phyloP scores from a whole-genome alignment of 2,329 filamentous ascomycete genomes.

The Tolypocladium paradoxum region DNA sequence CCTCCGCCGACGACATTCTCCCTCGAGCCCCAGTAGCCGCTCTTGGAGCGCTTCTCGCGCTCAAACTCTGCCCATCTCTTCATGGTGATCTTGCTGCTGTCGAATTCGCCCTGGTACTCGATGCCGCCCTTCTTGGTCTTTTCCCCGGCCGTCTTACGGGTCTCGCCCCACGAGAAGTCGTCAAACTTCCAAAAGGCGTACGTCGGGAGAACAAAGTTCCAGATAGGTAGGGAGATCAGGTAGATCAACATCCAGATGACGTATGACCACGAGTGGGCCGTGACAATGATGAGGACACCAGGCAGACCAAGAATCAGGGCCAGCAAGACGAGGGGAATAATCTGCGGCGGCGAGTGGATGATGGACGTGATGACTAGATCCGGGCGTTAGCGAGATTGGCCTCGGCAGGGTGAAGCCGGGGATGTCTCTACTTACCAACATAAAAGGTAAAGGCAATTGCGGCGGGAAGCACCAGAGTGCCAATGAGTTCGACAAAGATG shows the following conservation, averaged over 20 bases:
- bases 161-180: constrained; percentile 98
- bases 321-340: constrained; percentile 84
- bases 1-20: constrained; percentile 37
- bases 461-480: constrained; percentile 87
- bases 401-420: neutral
- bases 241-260: constrained; percentile 97
- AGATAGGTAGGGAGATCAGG: constrained; percentile 81
- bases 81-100: constrained; percentile 98
- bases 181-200: constrained; percentile 99
- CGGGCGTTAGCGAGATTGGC: constrained; percentile 3
- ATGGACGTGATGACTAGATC: constrained; percentile 72
- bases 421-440: constrained; percentile 55
- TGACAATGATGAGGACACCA: constrained; percentile 81
- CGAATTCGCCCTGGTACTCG: constrained; percentile 90
- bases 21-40: constrained; percentile 39
- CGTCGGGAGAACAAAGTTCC: constrained; percentile 90
- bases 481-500: constrained; percentile 87
- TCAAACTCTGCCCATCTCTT: constrained; percentile 98
- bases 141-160: constrained; percentile 86
- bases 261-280: constrained; percentile 86
- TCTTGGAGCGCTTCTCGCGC: constrained; percentile 43
- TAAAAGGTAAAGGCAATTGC: constrained; percentile 97
- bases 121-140: constrained; percentile 78
- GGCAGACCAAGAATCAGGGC: constrained; percentile 89
- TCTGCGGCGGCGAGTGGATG: constrained; percentile 61